phyloP scores from a whole-genome alignment of 148 eudicot genomes.

The Limonium bicolor region DNA sequence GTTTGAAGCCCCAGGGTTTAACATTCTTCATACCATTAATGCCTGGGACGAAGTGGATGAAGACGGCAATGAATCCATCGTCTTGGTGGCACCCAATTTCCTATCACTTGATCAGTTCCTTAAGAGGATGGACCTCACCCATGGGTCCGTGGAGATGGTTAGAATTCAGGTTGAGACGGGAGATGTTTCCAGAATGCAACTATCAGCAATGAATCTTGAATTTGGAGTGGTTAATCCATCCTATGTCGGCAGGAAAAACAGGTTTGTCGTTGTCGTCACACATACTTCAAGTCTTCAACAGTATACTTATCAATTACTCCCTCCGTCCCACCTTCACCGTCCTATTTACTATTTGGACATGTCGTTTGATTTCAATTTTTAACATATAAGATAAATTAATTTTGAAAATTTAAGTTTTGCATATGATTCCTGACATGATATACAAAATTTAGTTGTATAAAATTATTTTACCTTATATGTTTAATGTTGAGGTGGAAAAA shows the following conservation, averaged over 20 bases:
- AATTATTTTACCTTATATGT: too few species aligned
- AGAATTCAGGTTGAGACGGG: slow-evolving; percentile 7
- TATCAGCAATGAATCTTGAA: slow-evolving; percentile 10
- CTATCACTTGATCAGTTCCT: slow-evolving; percentile 2
- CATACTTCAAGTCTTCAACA: too few species aligned
- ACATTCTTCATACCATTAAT: slow-evolving; percentile 15
- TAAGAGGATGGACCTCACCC: slow-evolving; percentile 1
- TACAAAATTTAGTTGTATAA: too few species aligned
- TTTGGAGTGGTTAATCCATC: slow-evolving; percentile 13
- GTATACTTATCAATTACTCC: too few species aligned
- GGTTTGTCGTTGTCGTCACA: too few species aligned
- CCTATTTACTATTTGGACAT: too few species aligned
- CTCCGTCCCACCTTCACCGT: too few species aligned
- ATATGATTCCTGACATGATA: too few species aligned
- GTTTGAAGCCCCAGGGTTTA: slow-evolving; percentile 15
- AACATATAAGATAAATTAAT: too few species aligned
- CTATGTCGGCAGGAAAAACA: slow-evolving; percentile 9
- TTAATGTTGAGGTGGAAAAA: too few species aligned
- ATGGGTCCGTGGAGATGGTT: slow-evolving; percentile 10
- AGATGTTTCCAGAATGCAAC: background rate
- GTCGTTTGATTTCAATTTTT: too few species aligned
- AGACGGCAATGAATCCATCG: background rate
- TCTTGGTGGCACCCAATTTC: slow-evolving; percentile 8
- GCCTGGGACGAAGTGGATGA: slow-evolving; percentile 20
- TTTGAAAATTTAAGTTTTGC: too few species aligned